Evolutionary conservation across 805 yeast species (phyloP).

Genomic region (Yamadazyma takamatsuzukensis): DNA sequence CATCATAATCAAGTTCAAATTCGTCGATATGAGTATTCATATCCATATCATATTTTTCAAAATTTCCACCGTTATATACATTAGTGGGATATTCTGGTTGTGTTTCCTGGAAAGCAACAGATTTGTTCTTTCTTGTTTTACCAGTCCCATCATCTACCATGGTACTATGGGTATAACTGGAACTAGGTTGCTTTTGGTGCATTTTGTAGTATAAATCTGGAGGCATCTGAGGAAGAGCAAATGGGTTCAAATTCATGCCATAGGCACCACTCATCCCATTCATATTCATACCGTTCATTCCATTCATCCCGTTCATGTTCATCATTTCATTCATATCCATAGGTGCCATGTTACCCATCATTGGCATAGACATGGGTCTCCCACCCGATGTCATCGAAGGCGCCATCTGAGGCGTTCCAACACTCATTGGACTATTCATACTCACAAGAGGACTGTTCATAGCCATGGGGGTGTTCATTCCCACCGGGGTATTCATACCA

Average conservation of each 20-base stretch:
- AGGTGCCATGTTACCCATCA: neutral
- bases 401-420: neutral
- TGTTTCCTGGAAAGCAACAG: constrained; percentile 27
- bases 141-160: constrained; percentile 8
- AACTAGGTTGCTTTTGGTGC: constrained; percentile 7
- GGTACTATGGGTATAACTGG: constrained; percentile 10
- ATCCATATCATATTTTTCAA: constrained; percentile 9
- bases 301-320: constrained; percentile 5
- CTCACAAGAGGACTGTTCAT: neutral
- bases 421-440: neutral
- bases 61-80: constrained; percentile 21
- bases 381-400: neutral
- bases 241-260: constrained; percentile 5
- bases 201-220: constrained; percentile 6
- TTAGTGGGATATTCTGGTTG: constrained; percentile 30
- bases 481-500: no score
- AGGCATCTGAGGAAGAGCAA: constrained; percentile 10
- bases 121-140: constrained; percentile 14
- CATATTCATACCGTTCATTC: constrained; percentile 6
- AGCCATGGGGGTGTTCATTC: no score
- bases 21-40: constrained; percentile 10
- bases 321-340: constrained; percentile 4
- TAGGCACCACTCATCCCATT: constrained; percentile 1
- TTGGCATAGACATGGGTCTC: neutral
- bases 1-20: constrained; percentile 5